These are phyloP conservation scores for Leucocoprinus gongylophorus DNA, from an alignment of 1,284 basidiomycete species.

Conservation along the genomic window DNA sequence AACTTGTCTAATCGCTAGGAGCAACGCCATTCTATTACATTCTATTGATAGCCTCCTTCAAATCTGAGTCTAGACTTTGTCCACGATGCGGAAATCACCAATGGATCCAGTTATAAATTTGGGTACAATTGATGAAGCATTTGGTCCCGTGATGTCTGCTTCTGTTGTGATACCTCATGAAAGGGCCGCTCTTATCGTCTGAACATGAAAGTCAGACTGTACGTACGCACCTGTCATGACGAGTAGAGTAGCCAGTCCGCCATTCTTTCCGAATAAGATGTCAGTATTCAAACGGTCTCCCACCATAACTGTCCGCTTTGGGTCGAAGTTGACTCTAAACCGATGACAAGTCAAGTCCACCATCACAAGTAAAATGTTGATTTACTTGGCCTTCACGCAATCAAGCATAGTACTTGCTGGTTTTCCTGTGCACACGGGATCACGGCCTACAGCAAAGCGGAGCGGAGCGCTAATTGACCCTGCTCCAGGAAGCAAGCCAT, in stretches of 20 bases:
- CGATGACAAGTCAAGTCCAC: conserved; percentile 7
- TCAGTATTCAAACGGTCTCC: conserved; percentile 96
- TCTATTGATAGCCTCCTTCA: not conserved
- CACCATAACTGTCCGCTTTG: conserved; percentile 84
- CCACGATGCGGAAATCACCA: conserved; percentile 55
- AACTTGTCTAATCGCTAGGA: not conserved
- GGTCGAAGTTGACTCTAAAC: conserved; percentile 77
- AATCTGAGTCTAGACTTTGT: conserved; percentile 12
- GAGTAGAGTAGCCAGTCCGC: conserved; percentile 81
- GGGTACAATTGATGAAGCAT: conserved; percentile 66
- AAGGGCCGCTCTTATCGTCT: not conserved
- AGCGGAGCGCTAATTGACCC: conserved; percentile 84
- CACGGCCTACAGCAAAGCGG: conserved; percentile 62
- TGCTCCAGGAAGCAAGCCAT: conserved; percentile 81
- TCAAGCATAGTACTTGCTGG: conserved; percentile 91
- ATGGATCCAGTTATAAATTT: conserved; percentile 75
- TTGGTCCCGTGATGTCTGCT: conserved; percentile 65
- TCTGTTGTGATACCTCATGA: conserved; percentile 64
- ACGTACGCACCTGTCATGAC: conserved; percentile 78
- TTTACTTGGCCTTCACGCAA: conserved; percentile 91
- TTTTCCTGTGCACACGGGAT: conserved; percentile 85
- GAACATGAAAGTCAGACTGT: not conserved
- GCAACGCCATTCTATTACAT: no score
- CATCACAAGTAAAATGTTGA: conserved; percentile 13
- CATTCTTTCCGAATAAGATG: conserved; percentile 84